These are phyloP conservation scores for Carex pumila DNA, from an alignment of 176 grass and related monocot species.

Conservation along the genomic window DNA sequence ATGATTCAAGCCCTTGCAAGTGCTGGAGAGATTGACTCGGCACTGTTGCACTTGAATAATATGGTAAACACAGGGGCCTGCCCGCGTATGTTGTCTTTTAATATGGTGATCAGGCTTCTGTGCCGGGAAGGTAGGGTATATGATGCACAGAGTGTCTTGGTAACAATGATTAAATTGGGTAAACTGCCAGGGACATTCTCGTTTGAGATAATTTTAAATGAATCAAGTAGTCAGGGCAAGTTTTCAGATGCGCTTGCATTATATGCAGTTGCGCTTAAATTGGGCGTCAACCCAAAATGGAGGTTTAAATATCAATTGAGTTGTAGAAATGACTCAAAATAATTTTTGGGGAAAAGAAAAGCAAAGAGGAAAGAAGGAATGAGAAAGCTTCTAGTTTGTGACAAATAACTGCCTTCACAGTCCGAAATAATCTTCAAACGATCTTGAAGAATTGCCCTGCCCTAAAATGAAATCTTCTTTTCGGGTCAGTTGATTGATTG, in stretches of 20 bases:
- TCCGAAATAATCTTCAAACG: background rate
- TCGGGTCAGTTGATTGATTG: background rate
- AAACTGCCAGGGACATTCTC: conserved; percentile 61
- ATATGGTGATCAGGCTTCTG: conserved; percentile 62
- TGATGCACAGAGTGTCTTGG: conserved; percentile 56
- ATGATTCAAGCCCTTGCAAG: conserved; percentile 81
- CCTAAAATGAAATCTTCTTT: background rate
- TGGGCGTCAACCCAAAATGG: conserved; percentile 37
- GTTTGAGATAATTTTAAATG: conserved; percentile 62
- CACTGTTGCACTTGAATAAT: conserved; percentile 46
- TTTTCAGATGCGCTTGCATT: conserved; percentile 53
- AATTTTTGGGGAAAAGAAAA: background rate
- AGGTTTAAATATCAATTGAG: conserved; percentile 27
- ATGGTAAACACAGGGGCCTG: conserved; percentile 55
- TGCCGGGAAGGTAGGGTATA: conserved; percentile 46
- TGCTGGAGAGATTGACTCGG: conserved; percentile 65
- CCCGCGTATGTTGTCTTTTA: conserved; percentile 72
- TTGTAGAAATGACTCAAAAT: background rate
- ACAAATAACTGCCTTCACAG: background rate
- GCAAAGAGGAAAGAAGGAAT: background rate
- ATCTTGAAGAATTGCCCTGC: background rate
- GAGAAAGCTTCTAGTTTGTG: background rate
- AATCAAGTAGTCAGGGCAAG: conserved; percentile 44
- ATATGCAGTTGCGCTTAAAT: conserved; percentile 78
- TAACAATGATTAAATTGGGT: conserved; percentile 46